phyloP scores from a whole-genome alignment of 1,139 yeast genomes.

The Geotrichum klebahnii region DNA sequence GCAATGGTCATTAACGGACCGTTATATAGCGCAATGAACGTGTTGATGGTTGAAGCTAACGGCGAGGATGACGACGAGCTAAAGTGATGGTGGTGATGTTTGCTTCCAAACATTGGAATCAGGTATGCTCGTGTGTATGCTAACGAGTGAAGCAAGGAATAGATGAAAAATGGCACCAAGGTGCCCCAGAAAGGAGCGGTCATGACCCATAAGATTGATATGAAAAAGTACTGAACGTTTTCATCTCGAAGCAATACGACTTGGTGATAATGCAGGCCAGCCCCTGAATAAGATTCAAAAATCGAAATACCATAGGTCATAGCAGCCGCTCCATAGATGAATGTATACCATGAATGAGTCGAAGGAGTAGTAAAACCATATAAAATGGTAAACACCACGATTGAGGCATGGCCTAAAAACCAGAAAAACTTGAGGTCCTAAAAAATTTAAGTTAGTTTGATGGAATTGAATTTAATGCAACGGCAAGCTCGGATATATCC shows the following conservation, averaged over 20 bases:
- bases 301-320: slow-evolving; percentile 75
- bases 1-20: slow-evolving; percentile 68
- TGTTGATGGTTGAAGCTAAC: no score
- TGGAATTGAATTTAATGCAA: no score
- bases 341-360: slow-evolving; percentile 54
- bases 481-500: no score
- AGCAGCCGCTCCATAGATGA: slow-evolving; percentile 62
- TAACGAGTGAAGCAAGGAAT: slow-evolving; percentile 68
- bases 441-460: no score
- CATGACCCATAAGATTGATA: slow-evolving; percentile 57
- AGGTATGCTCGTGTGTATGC: slow-evolving; percentile 62
- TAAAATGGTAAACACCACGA: not conserved
- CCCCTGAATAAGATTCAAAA: slow-evolving; percentile 47
- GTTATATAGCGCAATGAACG: slow-evolving; percentile 60
- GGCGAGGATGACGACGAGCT: slow-evolving; percentile 43
- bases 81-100: no score
- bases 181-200: slow-evolving; percentile 53
- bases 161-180: slow-evolving; percentile 61
- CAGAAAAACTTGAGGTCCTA: no score
- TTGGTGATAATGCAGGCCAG: slow-evolving; percentile 34
- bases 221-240: slow-evolving; percentile 59
- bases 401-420: no score
- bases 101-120: slow-evolving; percentile 63
- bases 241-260: slow-evolving; percentile 51
- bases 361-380: slow-evolving; percentile 47